These are phyloP conservation scores for Allium fistulosum DNA, from an alignment of 106 monocot genomes.

Conservation along the genomic window DNA sequence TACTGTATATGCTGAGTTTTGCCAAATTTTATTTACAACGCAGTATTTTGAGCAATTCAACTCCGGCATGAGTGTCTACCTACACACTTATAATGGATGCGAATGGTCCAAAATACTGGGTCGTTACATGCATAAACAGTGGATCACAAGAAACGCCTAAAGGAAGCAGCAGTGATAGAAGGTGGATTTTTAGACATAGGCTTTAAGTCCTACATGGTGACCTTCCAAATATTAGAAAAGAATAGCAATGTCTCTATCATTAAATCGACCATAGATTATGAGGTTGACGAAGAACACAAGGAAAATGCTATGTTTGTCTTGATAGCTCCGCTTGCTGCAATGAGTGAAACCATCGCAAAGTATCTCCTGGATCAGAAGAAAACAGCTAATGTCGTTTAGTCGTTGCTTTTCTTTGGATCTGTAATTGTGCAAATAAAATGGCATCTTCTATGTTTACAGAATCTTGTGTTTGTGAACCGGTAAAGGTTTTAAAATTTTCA, in stretches of 20 bases:
- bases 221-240: conserved; percentile 17
- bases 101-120: too few relatives aligned
- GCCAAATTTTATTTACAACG: too few relatives aligned
- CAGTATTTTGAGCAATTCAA: too few relatives aligned
- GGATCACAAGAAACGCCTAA: conserved; percentile 16
- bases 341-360: neutral
- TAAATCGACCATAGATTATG: conserved; percentile 13
- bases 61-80: too few relatives aligned
- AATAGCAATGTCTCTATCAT: neutral
- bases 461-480: too few relatives aligned
- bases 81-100: too few relatives aligned
- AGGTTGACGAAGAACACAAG: conserved; percentile 7
- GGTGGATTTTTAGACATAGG: conserved; percentile 16
- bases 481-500: too few relatives aligned
- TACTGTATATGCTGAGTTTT: too few relatives aligned
- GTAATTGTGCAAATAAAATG: too few relatives aligned
- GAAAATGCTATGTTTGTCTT: neutral
- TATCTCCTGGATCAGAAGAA: conserved; percentile 9
- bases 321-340: neutral
- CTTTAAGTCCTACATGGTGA: conserved; percentile 5
- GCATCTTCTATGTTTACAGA: too few relatives aligned
- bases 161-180: conserved; percentile 9
- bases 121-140: too few relatives aligned
- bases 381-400: neutral
- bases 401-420: too few relatives aligned